phyloP scores from a whole-genome alignment of 169 alveolate species.

The Cryptosporidium andersoni region DNA sequence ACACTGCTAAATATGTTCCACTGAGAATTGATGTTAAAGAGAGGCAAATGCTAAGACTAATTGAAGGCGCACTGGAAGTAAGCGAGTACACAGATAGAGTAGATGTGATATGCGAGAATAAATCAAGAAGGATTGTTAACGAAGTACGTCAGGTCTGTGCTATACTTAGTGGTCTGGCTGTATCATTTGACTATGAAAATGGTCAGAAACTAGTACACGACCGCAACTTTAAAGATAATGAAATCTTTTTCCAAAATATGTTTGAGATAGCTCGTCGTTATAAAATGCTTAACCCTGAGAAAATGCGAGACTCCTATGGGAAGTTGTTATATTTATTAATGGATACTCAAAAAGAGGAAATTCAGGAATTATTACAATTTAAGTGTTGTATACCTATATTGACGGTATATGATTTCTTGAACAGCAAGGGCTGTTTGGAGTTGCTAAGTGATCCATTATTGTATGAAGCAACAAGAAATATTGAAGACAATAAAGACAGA shows the following conservation, averaged over 20 bases:
- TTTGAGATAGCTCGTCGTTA: constrained; percentile 91
- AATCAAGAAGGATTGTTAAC: constrained; percentile 79
- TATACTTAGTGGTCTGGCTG: constrained; percentile 86
- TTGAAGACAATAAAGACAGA: constrained; percentile 32
- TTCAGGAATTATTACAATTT: constrained; percentile 83
- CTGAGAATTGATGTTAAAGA: constrained; percentile 79
- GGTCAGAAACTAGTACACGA: constrained; percentile 87
- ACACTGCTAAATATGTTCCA: constrained; percentile 73
- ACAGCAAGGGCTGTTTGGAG: constrained; percentile 81
- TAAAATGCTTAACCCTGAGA: constrained; percentile 90
- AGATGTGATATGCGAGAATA: constrained; percentile 82
- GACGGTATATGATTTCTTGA: constrained; percentile 84
- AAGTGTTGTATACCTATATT: constrained; percentile 83
- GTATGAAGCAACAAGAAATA: constrained; percentile 84
- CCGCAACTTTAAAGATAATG: constrained; percentile 81
- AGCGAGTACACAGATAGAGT: constrained; percentile 89
- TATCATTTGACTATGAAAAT: constrained; percentile 88
- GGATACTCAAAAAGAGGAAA: constrained; percentile 88
- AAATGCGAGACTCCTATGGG: constrained; percentile 89
- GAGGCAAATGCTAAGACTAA: constrained; percentile 82
- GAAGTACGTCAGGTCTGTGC: constrained; percentile 89
- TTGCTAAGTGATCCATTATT: constrained; percentile 84
- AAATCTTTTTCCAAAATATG: constrained; percentile 83
- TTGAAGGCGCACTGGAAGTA: constrained; percentile 88
- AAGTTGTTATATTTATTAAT: constrained; percentile 86